These are phyloP conservation scores for Kodamaea nitidulidarum DNA, from an alignment of 805 yeast genomes.

Conservation along the genomic window DNA sequence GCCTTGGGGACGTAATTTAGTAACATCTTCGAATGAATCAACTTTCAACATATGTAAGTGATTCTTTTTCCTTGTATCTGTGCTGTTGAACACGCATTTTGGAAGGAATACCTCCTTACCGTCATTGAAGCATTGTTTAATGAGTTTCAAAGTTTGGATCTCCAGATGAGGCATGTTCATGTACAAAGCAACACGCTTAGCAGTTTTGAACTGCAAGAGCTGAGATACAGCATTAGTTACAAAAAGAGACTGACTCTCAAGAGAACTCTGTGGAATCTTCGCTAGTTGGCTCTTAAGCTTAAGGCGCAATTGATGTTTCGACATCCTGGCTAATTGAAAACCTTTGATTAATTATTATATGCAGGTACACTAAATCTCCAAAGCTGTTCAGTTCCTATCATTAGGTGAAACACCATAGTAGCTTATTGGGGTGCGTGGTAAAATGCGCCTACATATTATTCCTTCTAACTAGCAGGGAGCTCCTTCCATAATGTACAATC, in stretches of 20 bases:
- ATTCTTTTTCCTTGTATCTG: constrained; percentile 27
- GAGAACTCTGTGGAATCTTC: constrained; percentile 13
- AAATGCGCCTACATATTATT: too few species aligned
- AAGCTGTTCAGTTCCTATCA: too few species aligned
- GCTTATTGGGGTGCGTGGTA: too few species aligned
- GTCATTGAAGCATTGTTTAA: constrained; percentile 47
- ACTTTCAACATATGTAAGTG: constrained; percentile 58
- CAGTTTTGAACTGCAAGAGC: constrained; percentile 36
- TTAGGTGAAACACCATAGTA: too few species aligned
- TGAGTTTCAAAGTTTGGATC: constrained; percentile 54
- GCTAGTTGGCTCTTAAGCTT: constrained; percentile 20
- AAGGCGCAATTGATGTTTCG: constrained; percentile 25
- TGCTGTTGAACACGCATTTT: constrained; percentile 35
- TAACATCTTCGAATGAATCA: constrained; percentile 37
- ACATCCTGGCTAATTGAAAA: too few species aligned
- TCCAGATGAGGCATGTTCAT: constrained; percentile 77
- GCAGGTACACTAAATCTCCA: too few species aligned
- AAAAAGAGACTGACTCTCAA: constrained; percentile 23
- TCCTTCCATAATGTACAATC: too few species aligned
- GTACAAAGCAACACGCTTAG: constrained; percentile 58
- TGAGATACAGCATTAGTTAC: constrained; percentile 19
- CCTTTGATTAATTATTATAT: too few species aligned
- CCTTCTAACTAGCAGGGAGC: too few species aligned
- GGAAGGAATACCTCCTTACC: constrained; percentile 59
- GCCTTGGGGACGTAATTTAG: constrained; percentile 59